These are phyloP conservation scores for Cytospora paraplurivora DNA, from an alignment of 2,329 filamentous ascomycete genomes.

Conservation along the genomic window DNA sequence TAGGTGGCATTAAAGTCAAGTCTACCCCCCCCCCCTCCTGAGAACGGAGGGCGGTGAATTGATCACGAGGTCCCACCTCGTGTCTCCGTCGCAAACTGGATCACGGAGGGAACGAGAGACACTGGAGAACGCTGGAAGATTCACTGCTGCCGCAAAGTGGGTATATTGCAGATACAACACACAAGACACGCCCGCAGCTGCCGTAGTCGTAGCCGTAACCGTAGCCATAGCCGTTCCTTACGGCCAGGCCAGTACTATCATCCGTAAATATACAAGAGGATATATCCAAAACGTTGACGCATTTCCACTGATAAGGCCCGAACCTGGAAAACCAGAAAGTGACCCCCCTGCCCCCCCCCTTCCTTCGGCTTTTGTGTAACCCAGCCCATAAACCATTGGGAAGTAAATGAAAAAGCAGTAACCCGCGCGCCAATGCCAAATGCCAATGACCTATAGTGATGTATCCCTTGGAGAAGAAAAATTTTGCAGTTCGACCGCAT, in stretches of 20 bases:
- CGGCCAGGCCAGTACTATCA: neutral
- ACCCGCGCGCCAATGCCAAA: neutral
- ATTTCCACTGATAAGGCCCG: neutral
- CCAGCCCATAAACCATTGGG: neutral
- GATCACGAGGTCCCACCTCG: neutral
- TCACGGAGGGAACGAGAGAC: neutral
- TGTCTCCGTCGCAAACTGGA: neutral
- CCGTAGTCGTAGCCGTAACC: no score
- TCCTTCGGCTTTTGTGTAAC: constrained; percentile 13
- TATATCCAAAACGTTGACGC: constrained; percentile 2
- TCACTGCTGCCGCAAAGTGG: constrained; percentile 4
- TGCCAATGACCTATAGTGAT: constrained; percentile 11
- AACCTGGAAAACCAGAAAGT: constrained; percentile 5
- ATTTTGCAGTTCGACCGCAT: neutral
- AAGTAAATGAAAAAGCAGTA: neutral
- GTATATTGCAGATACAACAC: constrained; percentile 15
- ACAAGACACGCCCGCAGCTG: neutral
- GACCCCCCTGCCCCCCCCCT: neutral
- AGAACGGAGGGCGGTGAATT: neutral
- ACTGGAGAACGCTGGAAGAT: neutral
- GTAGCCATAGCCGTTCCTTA: neutral
- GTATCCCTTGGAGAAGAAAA: constrained; percentile 6
- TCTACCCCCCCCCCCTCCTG: no score
- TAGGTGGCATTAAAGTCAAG: neutral
- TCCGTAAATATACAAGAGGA: neutral